These are phyloP conservation scores for Thelonectria discophora DNA, from an alignment of 2,329 filamentous ascomycete species.

Conservation along the genomic window DNA sequence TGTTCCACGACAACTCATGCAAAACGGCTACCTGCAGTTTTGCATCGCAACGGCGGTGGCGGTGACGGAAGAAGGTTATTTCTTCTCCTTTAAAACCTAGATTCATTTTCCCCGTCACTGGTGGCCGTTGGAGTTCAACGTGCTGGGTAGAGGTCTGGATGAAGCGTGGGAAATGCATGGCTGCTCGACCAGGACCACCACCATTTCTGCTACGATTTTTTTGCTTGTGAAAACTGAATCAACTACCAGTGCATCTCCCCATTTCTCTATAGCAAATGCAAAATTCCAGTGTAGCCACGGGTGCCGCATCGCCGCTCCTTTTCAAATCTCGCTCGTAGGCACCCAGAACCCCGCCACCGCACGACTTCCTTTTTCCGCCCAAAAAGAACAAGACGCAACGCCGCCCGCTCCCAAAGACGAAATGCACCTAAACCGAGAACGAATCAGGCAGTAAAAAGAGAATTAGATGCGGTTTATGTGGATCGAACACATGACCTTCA, in stretches of 20 bases:
- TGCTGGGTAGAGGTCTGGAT: neutral
- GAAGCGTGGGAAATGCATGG: slow-evolving; percentile 64
- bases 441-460: slow-evolving; percentile 25
- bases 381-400: neutral
- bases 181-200: slow-evolving; percentile 68
- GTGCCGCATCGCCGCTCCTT: no score
- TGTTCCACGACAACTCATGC: slow-evolving; percentile 18
- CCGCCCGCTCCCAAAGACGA: no score
- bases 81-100: slow-evolving; percentile 26
- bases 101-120: slow-evolving; percentile 24
- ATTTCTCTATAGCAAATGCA: no score
- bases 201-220: slow-evolving; percentile 70
- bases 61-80: slow-evolving; percentile 26
- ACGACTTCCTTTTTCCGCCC: no score
- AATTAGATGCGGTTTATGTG: slow-evolving; percentile 40
- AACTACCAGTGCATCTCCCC: no score
- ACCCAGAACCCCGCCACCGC: no score
- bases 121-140: slow-evolving; percentile 27
- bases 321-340: no score
- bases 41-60: slow-evolving; percentile 23
- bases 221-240: slow-evolving; percentile 47
- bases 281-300: no score
- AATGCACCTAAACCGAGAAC: neutral
- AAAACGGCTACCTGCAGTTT: slow-evolving; percentile 22
- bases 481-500: slow-evolving; percentile 46